Evolutionary conservation across 176 grass and related monocot species (phyloP), one percentile per base, ranked within the genome.

Genomic region (Carex parvula): DNA sequence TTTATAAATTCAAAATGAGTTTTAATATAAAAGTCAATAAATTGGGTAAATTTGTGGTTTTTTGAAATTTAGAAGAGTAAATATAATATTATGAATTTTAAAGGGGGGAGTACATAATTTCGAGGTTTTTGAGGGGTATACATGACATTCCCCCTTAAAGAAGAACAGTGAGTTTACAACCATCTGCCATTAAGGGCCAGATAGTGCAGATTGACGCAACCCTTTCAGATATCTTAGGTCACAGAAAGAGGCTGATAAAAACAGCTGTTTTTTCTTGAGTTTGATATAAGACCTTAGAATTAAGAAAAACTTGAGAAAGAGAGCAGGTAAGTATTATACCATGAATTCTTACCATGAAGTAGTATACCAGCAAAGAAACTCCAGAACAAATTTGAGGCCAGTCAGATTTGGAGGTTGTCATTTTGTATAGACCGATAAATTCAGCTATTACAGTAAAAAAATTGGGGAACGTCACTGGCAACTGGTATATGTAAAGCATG

Each of bases 351-450:
- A 98, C 95, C 95, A 98, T 90, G 68, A 94, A 89, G 84, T 94
- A 98, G 84, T 88, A 98, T 37, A 93, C 71, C 20, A 98, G 60
- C 86, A 98, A 90, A 11, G 95, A 98, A 85, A 91, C 75, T 82
- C 86, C 89, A 88, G 92, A 93, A 91, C 87, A 93, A 68, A 98
- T 72, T 83, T 98, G 92, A 60, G 86, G 90, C 90, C 90, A 94
- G 85, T 94, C 92, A 75, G 95, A 91, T 86, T 81, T 94, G 50
- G 62, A 84, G 14, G 85, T 83, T 54, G 61, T 91, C 84, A 98
- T 81, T 93, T 98, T 93, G 89, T 93, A 98, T 76, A 98, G 79
- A 50, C 95, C 95, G 42, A 98, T 89, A 83, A 98, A 98, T 81
- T 98, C 88, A 80, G 90, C 92, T 86, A 93, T 88, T 79, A 90